Percentiles rank a stretch among this genome's conserved stretches.
phyloP scores from a whole-genome alignment of 805 yeast species.

The Blastobotrys attinorum region DNA sequence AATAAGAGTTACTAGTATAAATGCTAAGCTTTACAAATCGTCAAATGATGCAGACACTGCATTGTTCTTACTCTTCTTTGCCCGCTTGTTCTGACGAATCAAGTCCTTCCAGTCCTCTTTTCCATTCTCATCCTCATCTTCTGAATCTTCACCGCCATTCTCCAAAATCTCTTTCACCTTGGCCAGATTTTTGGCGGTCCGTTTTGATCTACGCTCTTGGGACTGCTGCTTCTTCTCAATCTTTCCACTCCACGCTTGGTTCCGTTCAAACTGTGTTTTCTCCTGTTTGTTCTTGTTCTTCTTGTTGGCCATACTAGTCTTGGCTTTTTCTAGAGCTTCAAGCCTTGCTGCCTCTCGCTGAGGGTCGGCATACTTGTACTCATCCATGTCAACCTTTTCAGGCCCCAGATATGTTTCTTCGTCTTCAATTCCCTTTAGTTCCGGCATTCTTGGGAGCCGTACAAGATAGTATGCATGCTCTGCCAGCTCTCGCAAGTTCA shows the following conservation, averaged over 20 bases:
- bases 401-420: constrained; percentile 67
- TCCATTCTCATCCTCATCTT: constrained; percentile 35
- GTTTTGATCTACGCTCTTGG: constrained; percentile 56
- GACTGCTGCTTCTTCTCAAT: constrained; percentile 53
- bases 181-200: constrained; percentile 58
- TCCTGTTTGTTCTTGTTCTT: constrained; percentile 29
- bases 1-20: background rate
- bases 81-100: constrained; percentile 57
- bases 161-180: constrained; percentile 27
- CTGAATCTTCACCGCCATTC: constrained; percentile 14
- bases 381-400: constrained; percentile 58
- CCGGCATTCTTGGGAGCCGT: constrained; percentile 94
- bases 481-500: constrained; percentile 70
- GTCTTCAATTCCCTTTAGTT: constrained; percentile 52
- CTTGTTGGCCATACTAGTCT: constrained; percentile 23
- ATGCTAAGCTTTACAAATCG: constrained; percentile 14
- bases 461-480: constrained; percentile 63
- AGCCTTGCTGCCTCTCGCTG: constrained; percentile 56
- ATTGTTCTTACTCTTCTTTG: constrained; percentile 30
- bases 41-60: constrained; percentile 18
- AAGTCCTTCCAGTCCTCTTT: constrained; percentile 84
- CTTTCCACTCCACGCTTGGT: constrained; percentile 77
- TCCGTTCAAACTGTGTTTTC: constrained; percentile 36
- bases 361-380: constrained; percentile 54
- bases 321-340: constrained; percentile 37